Base-by-base conservation (phyloP, 306 rosid species). In the Corylus americana region DNA sequence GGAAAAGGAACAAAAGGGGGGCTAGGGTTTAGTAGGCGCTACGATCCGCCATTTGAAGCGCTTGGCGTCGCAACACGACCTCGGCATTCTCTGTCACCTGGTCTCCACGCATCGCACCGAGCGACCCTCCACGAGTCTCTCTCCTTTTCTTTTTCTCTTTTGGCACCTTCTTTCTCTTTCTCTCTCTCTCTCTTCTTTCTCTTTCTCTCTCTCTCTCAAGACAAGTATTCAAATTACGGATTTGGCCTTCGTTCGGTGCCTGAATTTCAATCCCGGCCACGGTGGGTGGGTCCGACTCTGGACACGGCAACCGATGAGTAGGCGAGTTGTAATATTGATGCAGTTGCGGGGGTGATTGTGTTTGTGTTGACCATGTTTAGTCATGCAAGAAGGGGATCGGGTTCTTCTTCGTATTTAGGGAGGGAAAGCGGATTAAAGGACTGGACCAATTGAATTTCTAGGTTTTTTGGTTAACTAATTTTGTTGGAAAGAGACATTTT, bases 41-140 rank as follows among this genome's bases (percentile, higher is more conserved):
- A 66, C n/a, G 82, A 78, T 51, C 73, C 81, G 75, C 79, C 86
- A 83, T 78, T 66, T 74, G 62, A 74, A 57, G 71, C 53, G 29
- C 54, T n/a, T 27, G 58, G 55, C 13, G 31, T 68, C 53, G 17
- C 72, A 1, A 68, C 69, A 54, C 47, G 82, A 74, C 73, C 76
- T 49, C 79, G 59, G 58, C 71, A 76, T 37, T 73, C 55, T 27
- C 62, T 63, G 81, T 74, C 81, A 55, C 82, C 77, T 77, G 77
- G 37, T 61, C 37, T 75, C 88, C 88, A 85, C 86, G 86, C 83
- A 81, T 55, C 88, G 86, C 86, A 9, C 81, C 20, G 37, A 8
- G 58, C 77, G 27, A 82, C 74, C 75, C 82, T 71, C 85, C 88
- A 85, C 88, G 85, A 71, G 78, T 74, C 83, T 10, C 35, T 48